phyloP scores from a whole-genome alignment of 2,329 filamentous ascomycete genomes.

The Ophiobolus disseminans region DNA sequence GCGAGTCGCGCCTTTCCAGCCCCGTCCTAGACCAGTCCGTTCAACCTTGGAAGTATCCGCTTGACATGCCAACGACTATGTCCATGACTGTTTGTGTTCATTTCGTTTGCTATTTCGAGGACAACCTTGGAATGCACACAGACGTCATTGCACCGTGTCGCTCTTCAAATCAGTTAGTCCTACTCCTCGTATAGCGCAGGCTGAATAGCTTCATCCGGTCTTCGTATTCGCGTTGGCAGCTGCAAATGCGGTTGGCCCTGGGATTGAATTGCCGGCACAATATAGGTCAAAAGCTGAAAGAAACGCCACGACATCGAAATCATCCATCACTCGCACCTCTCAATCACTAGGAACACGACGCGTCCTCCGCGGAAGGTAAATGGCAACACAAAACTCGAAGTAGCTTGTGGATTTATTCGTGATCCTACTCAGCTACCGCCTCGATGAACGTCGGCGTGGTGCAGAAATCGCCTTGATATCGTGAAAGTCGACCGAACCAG shows the following conservation, averaged over 20 bases:
- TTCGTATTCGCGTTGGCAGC: slow-evolving; percentile 6
- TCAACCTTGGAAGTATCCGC: too few relatives aligned
- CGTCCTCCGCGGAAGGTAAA: not conserved
- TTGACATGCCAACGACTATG: too few relatives aligned
- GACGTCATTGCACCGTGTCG: not conserved
- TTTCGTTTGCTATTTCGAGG: not conserved
- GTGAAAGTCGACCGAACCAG: slow-evolving; percentile 48
- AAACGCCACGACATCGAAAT: not conserved
- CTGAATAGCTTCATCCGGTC: not conserved
- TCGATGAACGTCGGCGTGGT: slow-evolving; percentile 39
- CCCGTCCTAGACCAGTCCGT: not conserved
- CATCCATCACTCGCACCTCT: too few relatives aligned
- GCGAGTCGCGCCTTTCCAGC: not conserved
- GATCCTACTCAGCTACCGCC: slow-evolving; percentile 46
- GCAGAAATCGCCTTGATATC: slow-evolving; percentile 49
- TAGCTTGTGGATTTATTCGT: slow-evolving; percentile 45
- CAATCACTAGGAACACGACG: too few relatives aligned
- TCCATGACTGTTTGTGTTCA: not conserved
- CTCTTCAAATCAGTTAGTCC: not conserved
- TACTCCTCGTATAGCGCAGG: not conserved
- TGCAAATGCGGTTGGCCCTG: slow-evolving; percentile 2
- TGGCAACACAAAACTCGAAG: slow-evolving; percentile 3
- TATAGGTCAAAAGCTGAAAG: not conserved
- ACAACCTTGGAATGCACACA: too few relatives aligned
- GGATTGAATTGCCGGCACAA: not conserved